Evolutionary conservation across 345 rosid species (phyloP).

Genomic region (Citrus maxima): DNA sequence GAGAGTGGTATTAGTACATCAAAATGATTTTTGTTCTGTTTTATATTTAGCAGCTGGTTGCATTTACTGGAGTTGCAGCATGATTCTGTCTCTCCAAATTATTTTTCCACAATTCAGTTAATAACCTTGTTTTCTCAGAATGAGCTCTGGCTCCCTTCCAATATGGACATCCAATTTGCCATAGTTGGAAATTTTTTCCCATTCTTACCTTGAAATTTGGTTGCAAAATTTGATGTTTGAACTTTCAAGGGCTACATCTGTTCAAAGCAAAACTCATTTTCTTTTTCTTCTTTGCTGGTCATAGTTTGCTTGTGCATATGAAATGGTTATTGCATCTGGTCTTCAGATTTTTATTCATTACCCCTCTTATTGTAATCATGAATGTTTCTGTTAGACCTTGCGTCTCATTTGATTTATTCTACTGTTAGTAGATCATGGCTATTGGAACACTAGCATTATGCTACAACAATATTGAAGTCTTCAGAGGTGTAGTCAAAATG

Average conservation of each 20-base stretch:
- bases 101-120: neutral
- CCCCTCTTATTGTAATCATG: neutral
- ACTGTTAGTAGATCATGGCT: constrained; percentile 73
- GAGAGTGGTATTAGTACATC: neutral
- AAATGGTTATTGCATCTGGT: neutral
- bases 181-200: neutral
- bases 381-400: constrained; percentile 1
- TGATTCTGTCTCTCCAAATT: neutral
- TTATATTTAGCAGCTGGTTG: neutral
- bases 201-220: neutral
- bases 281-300: neutral
- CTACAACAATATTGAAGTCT: constrained; percentile 87
- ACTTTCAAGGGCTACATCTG: neutral
- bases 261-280: neutral
- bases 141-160: neutral
- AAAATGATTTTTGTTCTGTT: neutral
- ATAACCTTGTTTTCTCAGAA: neutral
- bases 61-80: neutral
- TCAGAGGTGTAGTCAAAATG: constrained; percentile 91
- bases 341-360: neutral
- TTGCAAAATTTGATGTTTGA: neutral
- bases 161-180: neutral
- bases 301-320: neutral
- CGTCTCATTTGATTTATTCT: constrained; percentile 27
- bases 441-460: constrained; percentile 93